A percentile compares a stretch with the other conserved stretches of the same genome.
These are phyloP conservation scores for Crassisporium funariophilum DNA, from an alignment of 768 basidiomycete genomes.

Conservation along the genomic window DNA sequence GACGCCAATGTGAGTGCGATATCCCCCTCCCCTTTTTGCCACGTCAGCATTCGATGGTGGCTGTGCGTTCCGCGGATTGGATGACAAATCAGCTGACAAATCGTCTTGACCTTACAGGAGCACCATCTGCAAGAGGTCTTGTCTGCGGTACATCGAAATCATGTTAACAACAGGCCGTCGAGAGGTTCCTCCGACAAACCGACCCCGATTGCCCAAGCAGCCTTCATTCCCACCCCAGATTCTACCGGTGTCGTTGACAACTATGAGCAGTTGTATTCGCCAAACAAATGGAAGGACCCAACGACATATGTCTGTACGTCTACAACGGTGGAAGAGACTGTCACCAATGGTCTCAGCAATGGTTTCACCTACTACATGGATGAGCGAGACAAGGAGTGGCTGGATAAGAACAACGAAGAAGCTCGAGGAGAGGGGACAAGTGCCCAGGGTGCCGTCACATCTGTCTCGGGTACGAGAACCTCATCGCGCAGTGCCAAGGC, in stretches of 20 bases:
- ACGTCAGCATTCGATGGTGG: slow-evolving; percentile 46
- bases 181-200: slow-evolving; percentile 36
- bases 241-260: slow-evolving; percentile 79
- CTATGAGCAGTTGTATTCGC: slow-evolving; percentile 76
- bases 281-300: slow-evolving; percentile 74
- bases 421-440: slow-evolving; percentile 86
- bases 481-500: slow-evolving; percentile 73
- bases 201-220: slow-evolving; percentile 44
- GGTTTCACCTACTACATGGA: slow-evolving; percentile 94
- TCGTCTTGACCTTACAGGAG: slow-evolving; percentile 42
- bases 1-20: slow-evolving; percentile 84
- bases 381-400: slow-evolving; percentile 94
- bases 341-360: slow-evolving; percentile 60
- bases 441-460: slow-evolving; percentile 63
- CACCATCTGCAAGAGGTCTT: slow-evolving; percentile 56
- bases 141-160: slow-evolving; percentile 43
- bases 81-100: slow-evolving; percentile 48
- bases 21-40: slow-evolving; percentile 34
- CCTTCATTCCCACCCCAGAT: slow-evolving; percentile 92
- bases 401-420: slow-evolving; percentile 87
- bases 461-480: slow-evolving; percentile 52
- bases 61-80: slow-evolving; percentile 52
- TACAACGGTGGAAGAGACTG: slow-evolving; percentile 81
- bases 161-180: slow-evolving; percentile 29
- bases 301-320: slow-evolving; percentile 78